A percentile compares a stretch with the other conserved stretches of the same genome.
Evolutionary conservation across 768 basidiomycete genomes (phyloP).

Genomic region (Stropharia rugosoannulata): DNA sequence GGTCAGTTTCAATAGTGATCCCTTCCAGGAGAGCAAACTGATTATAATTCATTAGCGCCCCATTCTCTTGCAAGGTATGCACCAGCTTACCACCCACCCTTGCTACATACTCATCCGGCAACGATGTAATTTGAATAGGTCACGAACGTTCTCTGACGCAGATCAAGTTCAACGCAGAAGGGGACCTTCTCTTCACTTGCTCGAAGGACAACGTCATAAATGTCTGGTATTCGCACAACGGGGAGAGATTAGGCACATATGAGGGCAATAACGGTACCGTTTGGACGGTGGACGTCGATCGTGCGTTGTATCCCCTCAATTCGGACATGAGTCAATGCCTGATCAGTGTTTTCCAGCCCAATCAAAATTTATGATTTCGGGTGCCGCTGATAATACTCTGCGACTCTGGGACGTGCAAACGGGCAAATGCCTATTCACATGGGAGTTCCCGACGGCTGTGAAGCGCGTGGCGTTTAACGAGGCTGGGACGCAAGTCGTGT

Average conservation of each 20-base stretch:
- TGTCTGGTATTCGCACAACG: constrained; percentile 97
- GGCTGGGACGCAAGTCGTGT: constrained; percentile 79
- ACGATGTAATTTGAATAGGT: constrained; percentile 45
- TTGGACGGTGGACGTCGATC: constrained; percentile 96
- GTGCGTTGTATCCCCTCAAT: constrained; percentile 46
- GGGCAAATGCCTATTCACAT: constrained; percentile 90
- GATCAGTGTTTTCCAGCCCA: constrained; percentile 47
- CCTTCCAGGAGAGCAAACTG: not conserved
- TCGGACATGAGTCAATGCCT: not conserved
- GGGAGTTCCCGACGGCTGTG: constrained; percentile 98
- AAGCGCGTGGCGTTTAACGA: constrained; percentile 94
- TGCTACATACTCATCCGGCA: not conserved
- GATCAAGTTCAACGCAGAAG: constrained; percentile 96
- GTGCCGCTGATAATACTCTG: constrained; percentile 92
- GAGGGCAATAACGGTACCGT: constrained; percentile 94
- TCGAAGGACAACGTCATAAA: constrained; percentile 96
- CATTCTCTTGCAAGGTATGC: constrained; percentile 68
- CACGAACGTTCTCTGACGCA: constrained; percentile 97
- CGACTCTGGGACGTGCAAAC: constrained; percentile 87
- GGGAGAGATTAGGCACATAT: constrained; percentile 95
- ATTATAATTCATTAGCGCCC: constrained; percentile 48
- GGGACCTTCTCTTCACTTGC: constrained; percentile 93
- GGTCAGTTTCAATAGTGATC: constrained; percentile 21
- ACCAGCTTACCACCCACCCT: not conserved
- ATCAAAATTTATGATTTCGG: constrained; percentile 85